Evolutionary conservation across 2,329 filamentous ascomycete genomes (phyloP), one percentile per base, ranked within the genome.

Genomic region (Botrytis pseudocinerea): DNA sequence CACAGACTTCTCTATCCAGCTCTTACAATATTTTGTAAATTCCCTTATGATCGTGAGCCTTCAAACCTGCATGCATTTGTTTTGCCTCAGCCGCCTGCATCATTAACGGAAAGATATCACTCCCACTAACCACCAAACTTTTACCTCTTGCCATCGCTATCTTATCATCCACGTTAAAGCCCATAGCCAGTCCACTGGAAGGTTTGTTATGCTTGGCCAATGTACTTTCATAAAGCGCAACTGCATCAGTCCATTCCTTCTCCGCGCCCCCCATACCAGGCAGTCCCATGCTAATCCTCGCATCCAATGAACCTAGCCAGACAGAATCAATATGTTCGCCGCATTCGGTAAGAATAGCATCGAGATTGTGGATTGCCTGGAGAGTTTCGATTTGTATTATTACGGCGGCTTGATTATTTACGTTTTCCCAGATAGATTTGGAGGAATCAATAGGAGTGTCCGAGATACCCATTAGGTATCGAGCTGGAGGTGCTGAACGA

Each of bases 201-300:
- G 85, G 84, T 80, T 83, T 85, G 77, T 85, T 80, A 76, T 86
- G 85, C 79, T 85, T 86, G 77, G 82, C 81, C 3, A 85, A 68
- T 8, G 81, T 80, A n/a, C 76, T 76, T 51, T 82, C 78, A 76
- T 83, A 85, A 68, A 82, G 78, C 8, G 80, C 80, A 0, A 82
- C 78, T 0, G 82, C 82, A 7, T 80, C 82, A 18, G 80, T 59
- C 83, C 83, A 86, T 73, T 85, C 84, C 22, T 81, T 81, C 77
- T 86, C 85, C 4, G 75, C 73, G 35, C 81, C 81, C 32, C 73
- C 78, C 64, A 76, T 81, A 81, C 80, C 73, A 12, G 70, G 77
- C 32, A 86, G 75, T 71, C 82, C 82, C 85, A 86, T 86, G 78
- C 80, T 83, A 71, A 86, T 76, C 46, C 85, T 80, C 42, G 78